These are phyloP conservation scores for Moesziomyces sp. DNA, from an alignment of 1,284 basidiomycete species.

Conservation along the genomic window DNA sequence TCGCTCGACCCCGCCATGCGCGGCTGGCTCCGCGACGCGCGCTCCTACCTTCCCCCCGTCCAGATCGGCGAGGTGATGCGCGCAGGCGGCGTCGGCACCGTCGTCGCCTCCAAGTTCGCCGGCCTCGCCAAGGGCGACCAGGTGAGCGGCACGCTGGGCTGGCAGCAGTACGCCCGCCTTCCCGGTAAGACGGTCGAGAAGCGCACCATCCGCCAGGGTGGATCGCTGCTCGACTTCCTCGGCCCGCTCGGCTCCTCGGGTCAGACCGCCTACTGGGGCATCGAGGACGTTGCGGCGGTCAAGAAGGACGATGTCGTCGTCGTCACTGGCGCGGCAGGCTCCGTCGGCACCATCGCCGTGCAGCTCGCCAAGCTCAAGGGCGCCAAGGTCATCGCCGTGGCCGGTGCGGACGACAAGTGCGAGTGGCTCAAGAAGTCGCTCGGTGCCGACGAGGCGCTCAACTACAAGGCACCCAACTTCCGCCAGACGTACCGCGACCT, in stretches of 20 bases:
- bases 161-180: conserved; percentile 52
- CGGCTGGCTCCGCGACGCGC: conserved; percentile 78
- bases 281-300: conserved; percentile 51
- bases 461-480: conserved; percentile 79
- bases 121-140: conserved; percentile 48
- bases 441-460: conserved; percentile 82
- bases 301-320: conserved; percentile 58
- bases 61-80: conserved; percentile 85
- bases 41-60: conserved; percentile 72
- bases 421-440: conserved; percentile 82
- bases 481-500: conserved; percentile 77
- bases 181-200: conserved; percentile 47
- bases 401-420: conserved; percentile 82
- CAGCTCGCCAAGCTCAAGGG: conserved; percentile 72
- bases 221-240: conserved; percentile 59
- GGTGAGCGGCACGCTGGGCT: conserved; percentile 50
- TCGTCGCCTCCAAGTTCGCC: conserved; percentile 70
- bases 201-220: conserved; percentile 30
- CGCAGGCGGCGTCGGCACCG: conserved; percentile 76
- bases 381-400: conserved; percentile 83
- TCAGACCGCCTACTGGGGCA: conserved; percentile 68
- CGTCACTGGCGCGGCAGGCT: conserved; percentile 59
- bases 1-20: conserved; percentile 74
- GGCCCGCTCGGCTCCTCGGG: conserved; percentile 66
- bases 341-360: conserved; percentile 69